Percentiles rank a stretch among this genome's conserved stretches.
These are phyloP conservation scores for Ophiostoma triangulosporum DNA, from an alignment of 2,329 filamentous ascomycete genomes.

Conservation along the genomic window DNA sequence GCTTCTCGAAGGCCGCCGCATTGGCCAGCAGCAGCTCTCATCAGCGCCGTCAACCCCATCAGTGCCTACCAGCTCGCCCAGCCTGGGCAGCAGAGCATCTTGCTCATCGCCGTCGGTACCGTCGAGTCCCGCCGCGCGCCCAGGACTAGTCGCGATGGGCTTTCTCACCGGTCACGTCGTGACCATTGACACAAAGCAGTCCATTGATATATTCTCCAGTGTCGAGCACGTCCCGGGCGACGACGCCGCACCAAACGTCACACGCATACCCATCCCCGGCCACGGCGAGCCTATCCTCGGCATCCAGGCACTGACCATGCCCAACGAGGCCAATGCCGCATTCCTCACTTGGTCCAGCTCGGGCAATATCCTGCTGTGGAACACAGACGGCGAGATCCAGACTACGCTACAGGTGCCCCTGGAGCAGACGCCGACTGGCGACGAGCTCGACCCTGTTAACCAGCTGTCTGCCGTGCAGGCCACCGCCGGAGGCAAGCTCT, in stretches of 20 bases:
- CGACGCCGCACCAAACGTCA: slow-evolving; percentile 26
- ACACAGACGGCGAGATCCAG: slow-evolving; percentile 54
- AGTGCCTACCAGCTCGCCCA: neutral
- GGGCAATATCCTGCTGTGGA: slow-evolving; percentile 75
- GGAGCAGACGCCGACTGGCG: slow-evolving; percentile 42
- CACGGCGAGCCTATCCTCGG: slow-evolving; percentile 58
- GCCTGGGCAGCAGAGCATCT: neutral
- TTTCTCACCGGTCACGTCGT: slow-evolving; percentile 54
- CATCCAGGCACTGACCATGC: slow-evolving; percentile 48
- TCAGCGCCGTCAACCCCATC: neutral
- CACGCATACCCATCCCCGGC: slow-evolving; percentile 43
- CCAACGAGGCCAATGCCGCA: slow-evolving; percentile 48
- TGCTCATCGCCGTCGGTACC: neutral
- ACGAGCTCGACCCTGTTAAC: slow-evolving; percentile 40
- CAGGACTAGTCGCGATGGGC: slow-evolving; percentile 52
- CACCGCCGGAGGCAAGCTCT: slow-evolving; percentile 46
- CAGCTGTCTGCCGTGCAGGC: slow-evolving; percentile 47
- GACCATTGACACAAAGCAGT: slow-evolving; percentile 61
- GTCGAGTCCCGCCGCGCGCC: slow-evolving; percentile 22
- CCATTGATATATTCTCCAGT: slow-evolving; percentile 53
- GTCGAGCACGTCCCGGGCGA: slow-evolving; percentile 27
- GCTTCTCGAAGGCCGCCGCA: slow-evolving; percentile 17
- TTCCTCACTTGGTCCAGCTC: slow-evolving; percentile 85
- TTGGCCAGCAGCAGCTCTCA: neutral
- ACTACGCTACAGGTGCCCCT: slow-evolving; percentile 53